Evolutionary conservation across 1,139 yeast species (phyloP).

Genomic region (Lodderomyces oxycetoniae): DNA sequence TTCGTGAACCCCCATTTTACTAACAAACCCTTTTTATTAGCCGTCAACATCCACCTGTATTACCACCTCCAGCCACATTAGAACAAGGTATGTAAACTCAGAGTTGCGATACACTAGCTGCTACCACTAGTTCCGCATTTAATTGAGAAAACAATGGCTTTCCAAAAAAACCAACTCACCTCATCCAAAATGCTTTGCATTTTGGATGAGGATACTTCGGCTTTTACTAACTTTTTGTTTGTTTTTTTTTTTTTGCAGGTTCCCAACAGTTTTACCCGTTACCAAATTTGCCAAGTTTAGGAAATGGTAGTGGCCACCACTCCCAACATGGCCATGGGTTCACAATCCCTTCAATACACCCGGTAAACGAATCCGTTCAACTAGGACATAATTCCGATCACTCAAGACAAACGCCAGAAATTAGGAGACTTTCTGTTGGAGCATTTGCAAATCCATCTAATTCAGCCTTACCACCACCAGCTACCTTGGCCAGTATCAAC

Average conservation of each 20-base stretch:
- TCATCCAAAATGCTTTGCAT: too few species aligned
- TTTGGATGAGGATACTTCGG: too few species aligned
- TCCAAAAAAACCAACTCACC: too few species aligned
- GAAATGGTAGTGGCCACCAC: conserved; percentile 35
- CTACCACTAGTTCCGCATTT: too few species aligned
- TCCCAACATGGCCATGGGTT: conserved; percentile 39
- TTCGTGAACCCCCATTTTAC: conserved; percentile 14
- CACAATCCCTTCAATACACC: conserved; percentile 44
- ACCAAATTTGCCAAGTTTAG: conserved; percentile 50
- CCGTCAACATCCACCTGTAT: conserved; percentile 50
- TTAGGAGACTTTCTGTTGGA: conserved; percentile 25
- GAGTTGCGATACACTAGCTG: too few species aligned
- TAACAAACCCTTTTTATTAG: conserved; percentile 28
- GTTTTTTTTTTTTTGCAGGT: conserved; percentile 22
- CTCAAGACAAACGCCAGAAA: conserved; percentile 22
- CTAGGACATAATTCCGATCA: conserved; percentile 23
- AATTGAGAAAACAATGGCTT: too few species aligned
- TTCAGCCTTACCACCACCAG: conserved; percentile 26
- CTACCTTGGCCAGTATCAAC: conserved; percentile 13
- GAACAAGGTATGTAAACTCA: conserved; percentile 42
- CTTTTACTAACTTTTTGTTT: too few species aligned
- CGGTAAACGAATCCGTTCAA: conserved; percentile 24
- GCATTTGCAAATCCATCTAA: conserved; percentile 17
- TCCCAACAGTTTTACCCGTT: conserved; percentile 50
- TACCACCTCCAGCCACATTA: conserved; percentile 54